Evolutionary conservation across 1,284 basidiomycete genomes (phyloP), one percentile per base, ranked within the genome.

Genomic region (Leccinum griseonigrum): DNA sequence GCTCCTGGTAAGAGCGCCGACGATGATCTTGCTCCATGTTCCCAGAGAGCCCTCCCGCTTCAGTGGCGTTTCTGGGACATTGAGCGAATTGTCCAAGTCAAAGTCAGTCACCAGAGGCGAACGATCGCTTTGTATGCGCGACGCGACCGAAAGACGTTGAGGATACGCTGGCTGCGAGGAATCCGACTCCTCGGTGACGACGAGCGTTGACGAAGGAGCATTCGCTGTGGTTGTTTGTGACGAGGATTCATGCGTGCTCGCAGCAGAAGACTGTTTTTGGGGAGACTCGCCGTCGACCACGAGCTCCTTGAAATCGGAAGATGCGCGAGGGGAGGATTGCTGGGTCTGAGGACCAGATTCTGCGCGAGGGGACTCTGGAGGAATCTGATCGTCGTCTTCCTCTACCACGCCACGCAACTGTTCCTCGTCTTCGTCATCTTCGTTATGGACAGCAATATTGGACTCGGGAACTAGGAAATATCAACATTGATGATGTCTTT

Each of bases 251-350:
- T 82, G 80, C 26, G 82, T 80, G 10, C 78, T 71, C 58, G 80
- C 76, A 8, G 77, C 76, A 51, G 78, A 74, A 6, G 76, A 74
- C 32, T 76, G 76, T 54, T 85, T 83, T 3, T 81, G 81, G 7
- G 83, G 83, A 1, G 81, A 81, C 67, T 89, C 86, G 8, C 80
- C 79, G 63, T 89, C 88, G 22, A 86, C 79, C 31, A 88, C 72
- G 16, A 89, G 74, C 43, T 83, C 84, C 64, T 85, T 84, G 22
- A 63, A 75, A 59, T 80, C 80, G 11, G 79, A 78, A 32, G 86
- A 86, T 18, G 76, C 75, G 46, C 80, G 81, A 57, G 81, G 79
- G 40, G 84, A 85, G 9, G 76, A 77, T 64, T 81, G 79, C 57
- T 79, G 79, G 75, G 53, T 79, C 75, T 63, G 74, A 67, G 58